A percentile compares a stretch with the other conserved stretches of the same genome.
Conservation (phyloP, 2,329 filamentous ascomycete genomes). For the Epichloe typhina region DNA sequence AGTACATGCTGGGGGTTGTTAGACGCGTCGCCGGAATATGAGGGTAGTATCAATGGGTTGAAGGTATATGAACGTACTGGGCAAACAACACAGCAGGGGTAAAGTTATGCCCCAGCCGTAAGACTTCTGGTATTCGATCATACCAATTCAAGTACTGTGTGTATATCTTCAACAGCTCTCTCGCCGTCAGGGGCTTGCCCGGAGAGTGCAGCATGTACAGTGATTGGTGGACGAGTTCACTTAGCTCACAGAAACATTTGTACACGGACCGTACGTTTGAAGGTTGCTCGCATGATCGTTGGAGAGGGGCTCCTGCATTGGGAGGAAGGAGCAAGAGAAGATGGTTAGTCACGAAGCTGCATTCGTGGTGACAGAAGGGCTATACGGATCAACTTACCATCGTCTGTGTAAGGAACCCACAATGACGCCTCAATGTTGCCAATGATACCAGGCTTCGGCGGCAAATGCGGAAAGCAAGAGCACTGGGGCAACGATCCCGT, state of each 20-base stretch:
- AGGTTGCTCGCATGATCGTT: constrained; percentile 45
- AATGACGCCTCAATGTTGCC: constrained; percentile 45
- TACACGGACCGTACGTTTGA: constrained; percentile 57
- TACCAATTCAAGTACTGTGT: constrained; percentile 62
- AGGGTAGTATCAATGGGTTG: not conserved
- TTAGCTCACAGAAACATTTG: constrained; percentile 57
- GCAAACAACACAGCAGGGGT: constrained; percentile 61
- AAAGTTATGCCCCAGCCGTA: constrained; percentile 54
- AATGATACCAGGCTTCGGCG: constrained; percentile 47
- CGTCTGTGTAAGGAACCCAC: constrained; percentile 46
- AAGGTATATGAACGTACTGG: constrained; percentile 41
- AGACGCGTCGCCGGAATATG: not conserved
- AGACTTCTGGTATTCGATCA: constrained; percentile 47
- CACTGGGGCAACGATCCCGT: constrained; percentile 48
- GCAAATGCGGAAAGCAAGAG: constrained; percentile 41
- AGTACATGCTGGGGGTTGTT: constrained; percentile 44
- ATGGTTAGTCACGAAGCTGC: not conserved
- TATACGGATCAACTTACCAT: constrained; percentile 26
- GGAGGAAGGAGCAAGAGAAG: not conserved
- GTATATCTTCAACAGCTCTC: constrained; percentile 50
- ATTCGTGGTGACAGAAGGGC: not conserved
- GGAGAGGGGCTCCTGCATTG: constrained; percentile 33
- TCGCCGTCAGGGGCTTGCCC: constrained; percentile 48
- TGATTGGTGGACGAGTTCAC: constrained; percentile 59
- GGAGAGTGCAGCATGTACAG: constrained; percentile 62